A percentile compares a stretch with the other conserved stretches of the same genome.
Evolutionary conservation across 177 flowering plant species (phyloP).

Genomic region (Vitis hybrid): DNA sequence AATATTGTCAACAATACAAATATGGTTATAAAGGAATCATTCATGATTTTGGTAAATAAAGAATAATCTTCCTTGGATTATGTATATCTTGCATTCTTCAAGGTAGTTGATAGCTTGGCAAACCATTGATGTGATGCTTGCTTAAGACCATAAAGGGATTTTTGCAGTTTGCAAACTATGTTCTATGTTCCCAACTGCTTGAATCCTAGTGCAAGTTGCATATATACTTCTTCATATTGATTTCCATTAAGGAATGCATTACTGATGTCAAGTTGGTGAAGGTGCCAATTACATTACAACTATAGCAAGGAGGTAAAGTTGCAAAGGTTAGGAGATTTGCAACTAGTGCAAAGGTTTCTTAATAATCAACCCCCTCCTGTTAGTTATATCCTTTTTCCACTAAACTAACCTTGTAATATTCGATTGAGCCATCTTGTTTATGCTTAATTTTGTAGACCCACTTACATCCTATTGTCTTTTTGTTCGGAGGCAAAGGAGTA

Average conservation of each 20-base stretch:
- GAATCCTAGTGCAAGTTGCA: not conserved
- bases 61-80: not conserved
- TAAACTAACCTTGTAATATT: not conserved
- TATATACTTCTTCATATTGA: not conserved
- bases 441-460: not conserved
- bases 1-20: not conserved
- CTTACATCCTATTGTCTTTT: not conserved
- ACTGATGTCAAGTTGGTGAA: not conserved
- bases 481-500: not conserved
- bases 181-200: too few species aligned
- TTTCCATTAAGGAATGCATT: not conserved
- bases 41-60: not conserved
- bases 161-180: not conserved
- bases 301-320: not conserved
- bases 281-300: not conserved
- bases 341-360: not conserved
- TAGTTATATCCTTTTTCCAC: not conserved
- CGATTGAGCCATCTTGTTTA: not conserved
- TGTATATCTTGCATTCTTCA: not conserved
- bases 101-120: not conserved
- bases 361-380: not conserved
- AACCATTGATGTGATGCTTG: constrained; percentile 2
- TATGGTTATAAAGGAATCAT: not conserved
- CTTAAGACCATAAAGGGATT: too few species aligned
- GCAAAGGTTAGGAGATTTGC: not conserved